These are phyloP conservation scores for Scenedesmus sp. DNA, from an alignment of 163 green algal species.

Conservation along the genomic window DNA sequence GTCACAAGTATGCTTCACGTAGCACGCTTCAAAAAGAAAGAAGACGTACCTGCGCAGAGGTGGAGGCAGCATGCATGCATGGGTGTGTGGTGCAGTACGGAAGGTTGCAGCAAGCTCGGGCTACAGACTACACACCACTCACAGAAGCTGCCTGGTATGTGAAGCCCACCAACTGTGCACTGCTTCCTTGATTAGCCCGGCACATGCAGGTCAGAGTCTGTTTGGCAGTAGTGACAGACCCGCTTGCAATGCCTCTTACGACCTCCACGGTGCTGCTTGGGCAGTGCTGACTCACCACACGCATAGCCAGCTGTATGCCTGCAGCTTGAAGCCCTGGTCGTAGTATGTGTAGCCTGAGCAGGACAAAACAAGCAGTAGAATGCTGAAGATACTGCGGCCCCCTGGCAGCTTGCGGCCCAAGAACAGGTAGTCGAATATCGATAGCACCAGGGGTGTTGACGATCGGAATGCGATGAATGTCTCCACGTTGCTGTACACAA, in stretches of 20 bases:
- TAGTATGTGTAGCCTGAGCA: conserved; percentile 70
- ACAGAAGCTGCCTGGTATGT: too few species aligned
- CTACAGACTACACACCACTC: too few species aligned
- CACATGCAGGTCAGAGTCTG: too few species aligned
- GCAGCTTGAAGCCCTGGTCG: conserved; percentile 66
- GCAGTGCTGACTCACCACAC: conserved; percentile 58
- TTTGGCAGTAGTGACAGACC: too few species aligned
- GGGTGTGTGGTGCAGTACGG: neutral
- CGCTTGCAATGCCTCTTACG: neutral
- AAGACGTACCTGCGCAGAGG: conserved; percentile 55
- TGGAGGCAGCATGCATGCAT: neutral
- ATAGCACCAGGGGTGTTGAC: conserved; percentile 76
- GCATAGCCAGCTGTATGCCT: conserved; percentile 79
- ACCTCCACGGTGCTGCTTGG: neutral
- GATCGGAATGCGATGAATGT: conserved; percentile 88
- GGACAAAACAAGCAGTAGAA: conserved; percentile 77
- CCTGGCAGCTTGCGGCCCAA: conserved; percentile 75
- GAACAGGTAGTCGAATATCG: conserved; percentile 80
- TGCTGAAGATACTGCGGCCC: conserved; percentile 66
- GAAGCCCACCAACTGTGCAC: too few species aligned
- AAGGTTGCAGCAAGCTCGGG: too few species aligned
- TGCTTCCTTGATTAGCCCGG: too few species aligned
- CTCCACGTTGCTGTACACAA: conserved; percentile 82
- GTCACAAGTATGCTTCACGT: conserved; percentile 71
- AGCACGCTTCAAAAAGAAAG: conserved; percentile 75